A percentile compares a stretch with the other conserved stretches of the same genome.
phyloP scores from a whole-genome alignment of 352 stramenopile genomes.

The Pythium rishiriense region DNA sequence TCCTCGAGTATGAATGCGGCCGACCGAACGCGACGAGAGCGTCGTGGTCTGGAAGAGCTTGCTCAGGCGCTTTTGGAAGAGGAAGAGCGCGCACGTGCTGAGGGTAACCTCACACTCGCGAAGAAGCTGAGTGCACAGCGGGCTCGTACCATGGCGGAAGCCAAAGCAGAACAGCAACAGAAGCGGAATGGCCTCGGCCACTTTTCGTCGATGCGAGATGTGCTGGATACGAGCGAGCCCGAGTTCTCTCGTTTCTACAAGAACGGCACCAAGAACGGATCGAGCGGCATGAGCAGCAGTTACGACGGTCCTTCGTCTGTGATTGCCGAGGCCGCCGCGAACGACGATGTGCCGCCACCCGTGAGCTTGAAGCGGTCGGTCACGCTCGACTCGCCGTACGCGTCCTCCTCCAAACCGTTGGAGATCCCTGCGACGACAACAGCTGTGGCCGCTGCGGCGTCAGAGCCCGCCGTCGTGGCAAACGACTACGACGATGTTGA shows the following conservation, averaged over 20 bases:
- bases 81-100: constrained; percentile 75
- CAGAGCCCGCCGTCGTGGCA: constrained; percentile 5
- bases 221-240: constrained; percentile 24
- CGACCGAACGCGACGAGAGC: constrained; percentile 70
- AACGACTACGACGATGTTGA: constrained; percentile 85
- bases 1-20: constrained; percentile 49
- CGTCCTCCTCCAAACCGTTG: constrained; percentile 15
- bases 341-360: constrained; percentile 24
- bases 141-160: constrained; percentile 66
- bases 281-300: constrained; percentile 24
- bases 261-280: constrained; percentile 29
- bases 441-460: constrained; percentile 4
- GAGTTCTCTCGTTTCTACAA: constrained; percentile 31
- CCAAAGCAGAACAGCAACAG: constrained; percentile 39
- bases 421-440: background rate
- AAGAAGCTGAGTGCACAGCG: constrained; percentile 83
- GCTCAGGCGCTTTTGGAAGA: constrained; percentile 76
- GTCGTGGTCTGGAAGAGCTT: constrained; percentile 75
- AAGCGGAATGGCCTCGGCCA: constrained; percentile 33
- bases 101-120: constrained; percentile 71
- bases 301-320: constrained; percentile 32
- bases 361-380: constrained; percentile 33
- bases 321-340: constrained; percentile 17
- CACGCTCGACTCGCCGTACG: constrained; percentile 23
- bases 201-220: constrained; percentile 48